A percentile compares a stretch with the other conserved stretches of the same genome.
Evolutionary conservation across 129 eudicot genomes (phyloP).

Genomic region (Ambrosia trifida): DNA sequence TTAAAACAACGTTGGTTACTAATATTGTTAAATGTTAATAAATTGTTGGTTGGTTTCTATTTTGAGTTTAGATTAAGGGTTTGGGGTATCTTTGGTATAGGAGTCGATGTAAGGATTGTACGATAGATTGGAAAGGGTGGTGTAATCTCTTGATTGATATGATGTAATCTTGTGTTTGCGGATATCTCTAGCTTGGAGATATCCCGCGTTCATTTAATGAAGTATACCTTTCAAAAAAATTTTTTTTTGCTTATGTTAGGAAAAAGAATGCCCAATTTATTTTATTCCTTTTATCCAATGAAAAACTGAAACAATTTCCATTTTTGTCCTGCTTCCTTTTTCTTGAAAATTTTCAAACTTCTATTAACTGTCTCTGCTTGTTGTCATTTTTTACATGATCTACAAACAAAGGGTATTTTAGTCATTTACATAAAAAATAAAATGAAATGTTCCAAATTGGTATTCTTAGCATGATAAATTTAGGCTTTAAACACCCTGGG

Average conservation of each 20-base stretch:
- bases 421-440: not conserved
- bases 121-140: too few species aligned
- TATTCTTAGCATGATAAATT: not conserved
- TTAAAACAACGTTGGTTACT: too few species aligned
- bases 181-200: too few species aligned
- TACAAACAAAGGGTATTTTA: not conserved
- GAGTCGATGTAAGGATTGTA: too few species aligned
- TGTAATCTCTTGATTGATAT: too few species aligned
- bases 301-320: not conserved
- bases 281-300: not conserved
- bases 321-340: not conserved
- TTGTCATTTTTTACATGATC: not conserved
- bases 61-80: not conserved
- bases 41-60: not conserved
- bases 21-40: too few species aligned
- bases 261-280: too few species aligned
- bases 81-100: too few species aligned
- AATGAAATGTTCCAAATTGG: not conserved
- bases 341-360: not conserved
- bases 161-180: too few species aligned
- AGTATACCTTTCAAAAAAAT: too few species aligned
- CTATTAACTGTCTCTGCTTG: not conserved
- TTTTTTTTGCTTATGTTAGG: too few species aligned
- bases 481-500: not conserved
- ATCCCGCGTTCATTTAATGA: too few species aligned